phyloP scores from a whole-genome alignment of 306 rosid species.

The Cucurbita ficifolia region DNA sequence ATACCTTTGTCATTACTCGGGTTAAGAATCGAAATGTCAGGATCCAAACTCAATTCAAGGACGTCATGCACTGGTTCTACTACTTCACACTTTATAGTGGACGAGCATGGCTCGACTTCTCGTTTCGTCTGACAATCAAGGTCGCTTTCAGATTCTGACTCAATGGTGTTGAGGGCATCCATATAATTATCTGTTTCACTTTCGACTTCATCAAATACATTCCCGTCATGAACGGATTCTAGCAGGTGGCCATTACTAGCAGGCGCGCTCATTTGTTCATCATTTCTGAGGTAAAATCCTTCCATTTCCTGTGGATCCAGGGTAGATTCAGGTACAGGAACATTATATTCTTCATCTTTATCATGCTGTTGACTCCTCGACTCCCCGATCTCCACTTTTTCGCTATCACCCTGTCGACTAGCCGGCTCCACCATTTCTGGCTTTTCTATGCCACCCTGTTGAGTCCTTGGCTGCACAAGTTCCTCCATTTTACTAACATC shows the following conservation, averaged over 20 bases:
- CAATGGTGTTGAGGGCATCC: conserved; percentile 93
- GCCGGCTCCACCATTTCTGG: not conserved
- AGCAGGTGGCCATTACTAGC: conserved; percentile 3
- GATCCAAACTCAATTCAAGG: conserved; percentile 19
- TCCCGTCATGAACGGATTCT: conserved; percentile 20
- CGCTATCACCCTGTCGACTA: not conserved
- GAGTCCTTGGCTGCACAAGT: not conserved
- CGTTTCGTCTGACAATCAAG: conserved; percentile 57
- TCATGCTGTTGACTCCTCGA: conserved; percentile 24
- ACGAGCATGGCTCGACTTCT: conserved; percentile 28
- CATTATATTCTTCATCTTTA: conserved; percentile 26
- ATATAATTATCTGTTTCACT: conserved; percentile 67
- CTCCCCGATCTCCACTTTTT: conserved; percentile 28
- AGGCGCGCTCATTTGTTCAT: conserved; percentile 9
- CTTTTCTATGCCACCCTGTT: not conserved
- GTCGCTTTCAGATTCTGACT: conserved; percentile 76
- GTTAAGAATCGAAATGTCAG: conserved; percentile 24
- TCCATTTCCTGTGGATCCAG: conserved; percentile 20
- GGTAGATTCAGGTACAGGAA: conserved; percentile 17
- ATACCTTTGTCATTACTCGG: conserved; percentile 22
- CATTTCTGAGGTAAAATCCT: conserved; percentile 19
- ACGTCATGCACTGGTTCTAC: conserved; percentile 22
- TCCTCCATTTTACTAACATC: not conserved
- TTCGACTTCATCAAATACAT: conserved; percentile 46
- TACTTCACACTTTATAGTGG: conserved; percentile 17